phyloP scores from a whole-genome alignment of 1,284 basidiomycete genomes.

The Flammula alnicola region DNA sequence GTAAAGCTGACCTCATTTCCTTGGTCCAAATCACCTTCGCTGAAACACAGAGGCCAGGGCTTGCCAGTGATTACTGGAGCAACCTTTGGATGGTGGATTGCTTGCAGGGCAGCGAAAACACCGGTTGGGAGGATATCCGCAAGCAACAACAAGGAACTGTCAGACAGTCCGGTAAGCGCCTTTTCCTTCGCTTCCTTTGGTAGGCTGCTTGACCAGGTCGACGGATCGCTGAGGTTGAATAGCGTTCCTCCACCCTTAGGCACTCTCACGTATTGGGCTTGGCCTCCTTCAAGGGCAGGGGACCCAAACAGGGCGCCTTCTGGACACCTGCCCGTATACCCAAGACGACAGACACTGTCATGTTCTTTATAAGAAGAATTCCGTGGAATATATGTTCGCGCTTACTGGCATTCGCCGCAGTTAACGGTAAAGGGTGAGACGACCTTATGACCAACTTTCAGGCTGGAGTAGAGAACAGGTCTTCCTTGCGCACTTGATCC shows the following conservation, averaged over 20 bases:
- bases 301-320: conserved; percentile 75
- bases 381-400: not conserved
- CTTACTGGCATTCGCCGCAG: conserved; percentile 82
- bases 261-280: conserved; percentile 86
- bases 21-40: conserved; percentile 24
- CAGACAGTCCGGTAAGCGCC: conserved; percentile 48
- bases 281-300: conserved; percentile 75
- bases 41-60: conserved; percentile 59
- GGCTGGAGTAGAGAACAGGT: conserved; percentile 65
- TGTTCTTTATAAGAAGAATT: not conserved
- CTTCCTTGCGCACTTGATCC: conserved; percentile 45
- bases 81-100: conserved; percentile 72
- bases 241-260: conserved; percentile 82
- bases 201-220: conserved; percentile 40
- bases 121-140: conserved; percentile 84
- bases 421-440: conserved; percentile 86
- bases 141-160: conserved; percentile 72
- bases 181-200: conserved; percentile 36
- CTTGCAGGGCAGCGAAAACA: conserved; percentile 76
- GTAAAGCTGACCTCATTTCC: conserved; percentile 34
- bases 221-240: conserved; percentile 63
- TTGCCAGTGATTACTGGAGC: conserved; percentile 57
- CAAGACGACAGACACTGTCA: conserved; percentile 71
- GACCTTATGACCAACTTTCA: conserved; percentile 83
- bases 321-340: conserved; percentile 79